Conservation (phyloP, 768 basidiomycete genomes). For the Russula abietina region DNA sequence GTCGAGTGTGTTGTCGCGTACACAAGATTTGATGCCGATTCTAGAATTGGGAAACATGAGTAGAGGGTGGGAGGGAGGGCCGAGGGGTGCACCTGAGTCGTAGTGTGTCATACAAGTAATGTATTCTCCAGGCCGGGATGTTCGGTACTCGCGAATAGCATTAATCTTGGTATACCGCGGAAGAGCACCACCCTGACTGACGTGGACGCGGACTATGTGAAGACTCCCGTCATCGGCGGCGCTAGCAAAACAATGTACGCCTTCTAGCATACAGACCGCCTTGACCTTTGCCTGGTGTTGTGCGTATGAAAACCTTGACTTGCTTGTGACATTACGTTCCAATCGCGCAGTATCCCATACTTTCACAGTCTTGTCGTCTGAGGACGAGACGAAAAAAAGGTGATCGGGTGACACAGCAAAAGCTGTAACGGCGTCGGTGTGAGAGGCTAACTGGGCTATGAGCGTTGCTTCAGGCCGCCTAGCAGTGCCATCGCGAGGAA, state of each 20-base stretch:
- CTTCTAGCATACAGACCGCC: conserved; percentile 75
- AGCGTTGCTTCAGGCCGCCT: conserved; percentile 71
- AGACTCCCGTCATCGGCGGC: conserved; percentile 81
- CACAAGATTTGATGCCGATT: conserved; percentile 73
- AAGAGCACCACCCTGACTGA: conserved; percentile 55
- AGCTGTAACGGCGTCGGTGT: conserved; percentile 71
- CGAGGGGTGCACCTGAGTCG: conserved; percentile 49
- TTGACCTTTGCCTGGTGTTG: conserved; percentile 65
- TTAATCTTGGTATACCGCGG: conserved; percentile 83
- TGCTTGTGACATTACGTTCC: conserved; percentile 89
- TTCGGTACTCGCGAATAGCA: conserved; percentile 71
- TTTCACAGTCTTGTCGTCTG: conserved; percentile 91
- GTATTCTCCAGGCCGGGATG: conserved; percentile 70
- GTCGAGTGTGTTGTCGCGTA: conserved; percentile 78
- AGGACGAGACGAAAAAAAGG: conserved; percentile 88
- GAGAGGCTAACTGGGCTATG: conserved; percentile 79
- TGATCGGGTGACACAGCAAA: conserved; percentile 91
- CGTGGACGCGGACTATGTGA: conserved; percentile 77
- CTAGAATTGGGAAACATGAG: conserved; percentile 33
- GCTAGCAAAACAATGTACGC: conserved; percentile 82
- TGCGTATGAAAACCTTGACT: conserved; percentile 45
- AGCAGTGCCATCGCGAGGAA: conserved; percentile 53
- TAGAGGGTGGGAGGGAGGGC: conserved; percentile 1
- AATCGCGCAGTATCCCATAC: conserved; percentile 90
- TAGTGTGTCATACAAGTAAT: conserved; percentile 81